Evolutionary conservation across 108 stramenopile genomes (phyloP).

Genomic region (Aurantiochytrium sp.): DNA sequence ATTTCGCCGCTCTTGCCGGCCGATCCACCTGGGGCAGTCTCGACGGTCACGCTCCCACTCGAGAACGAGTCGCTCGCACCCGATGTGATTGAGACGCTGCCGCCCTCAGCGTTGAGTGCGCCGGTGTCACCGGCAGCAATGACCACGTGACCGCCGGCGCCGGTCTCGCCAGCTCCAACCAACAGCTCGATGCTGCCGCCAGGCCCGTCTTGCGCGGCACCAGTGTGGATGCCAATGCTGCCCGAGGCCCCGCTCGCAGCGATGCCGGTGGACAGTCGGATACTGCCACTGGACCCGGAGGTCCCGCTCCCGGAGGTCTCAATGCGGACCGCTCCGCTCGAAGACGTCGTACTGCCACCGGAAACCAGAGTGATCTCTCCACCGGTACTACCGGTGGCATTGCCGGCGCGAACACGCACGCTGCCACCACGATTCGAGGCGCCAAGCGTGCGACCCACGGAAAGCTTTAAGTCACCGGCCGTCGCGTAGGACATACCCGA

Average conservation of each 20-base stretch:
- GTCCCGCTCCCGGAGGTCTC: background rate
- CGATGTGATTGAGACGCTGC: background rate
- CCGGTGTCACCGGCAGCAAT: background rate
- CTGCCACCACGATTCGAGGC: background rate
- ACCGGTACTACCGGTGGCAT: background rate
- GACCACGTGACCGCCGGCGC: background rate
- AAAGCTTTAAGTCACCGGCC: background rate
- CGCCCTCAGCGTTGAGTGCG: background rate
- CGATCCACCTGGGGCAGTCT: background rate
- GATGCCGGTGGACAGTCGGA: slow-evolving; percentile 36
- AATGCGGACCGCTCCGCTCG: background rate
- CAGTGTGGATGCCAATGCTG: slow-evolving; percentile 37
- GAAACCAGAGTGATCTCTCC: background rate
- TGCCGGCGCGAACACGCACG: background rate
- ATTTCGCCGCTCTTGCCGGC: background rate
- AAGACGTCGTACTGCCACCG: background rate
- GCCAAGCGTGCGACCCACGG: background rate
- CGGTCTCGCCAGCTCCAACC: slow-evolving; percentile 40
- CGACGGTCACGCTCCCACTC: background rate
- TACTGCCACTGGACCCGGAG: slow-evolving; percentile 27
- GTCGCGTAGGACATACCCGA: background rate
- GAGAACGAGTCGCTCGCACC: background rate
- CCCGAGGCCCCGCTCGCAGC: slow-evolving; percentile 35
- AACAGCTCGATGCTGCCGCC: slow-evolving; percentile 40
- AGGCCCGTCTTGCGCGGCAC: slow-evolving; percentile 29